Percentiles rank a stretch among this genome's conserved stretches.
Evolutionary conservation across 2,329 filamentous ascomycete genomes (phyloP).

Genomic region (Fusarium caatingaense): DNA sequence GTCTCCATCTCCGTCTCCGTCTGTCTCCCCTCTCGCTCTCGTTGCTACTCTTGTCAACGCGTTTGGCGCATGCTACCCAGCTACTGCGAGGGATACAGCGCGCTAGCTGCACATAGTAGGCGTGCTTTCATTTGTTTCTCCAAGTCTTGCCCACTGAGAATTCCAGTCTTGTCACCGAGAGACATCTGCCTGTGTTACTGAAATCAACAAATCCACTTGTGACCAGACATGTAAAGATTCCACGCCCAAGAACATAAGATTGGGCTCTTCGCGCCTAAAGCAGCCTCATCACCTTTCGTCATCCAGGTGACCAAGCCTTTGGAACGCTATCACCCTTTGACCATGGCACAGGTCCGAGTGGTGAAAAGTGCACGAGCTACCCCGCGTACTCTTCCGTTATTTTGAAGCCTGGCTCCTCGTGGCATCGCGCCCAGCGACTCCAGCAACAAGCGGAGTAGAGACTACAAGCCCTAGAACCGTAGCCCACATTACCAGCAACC

Average conservation of each 20-base stretch:
- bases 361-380: conserved; percentile 23
- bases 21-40: conserved; percentile 13
- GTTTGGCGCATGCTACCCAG: conserved; percentile 37
- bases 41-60: conserved; percentile 24
- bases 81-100: conserved; percentile 46
- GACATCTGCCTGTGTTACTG: background rate
- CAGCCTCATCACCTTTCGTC: conserved; percentile 16
- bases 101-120: conserved; percentile 30
- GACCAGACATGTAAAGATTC: conserved; percentile 6
- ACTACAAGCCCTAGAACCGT: conserved; percentile 3
- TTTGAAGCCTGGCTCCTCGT: conserved; percentile 15
- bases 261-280: conserved; percentile 26
- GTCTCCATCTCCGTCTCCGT: conserved; percentile 12
- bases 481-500: conserved; percentile 28
- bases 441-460: conserved; percentile 15
- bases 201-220: background rate
- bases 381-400: conserved; percentile 23
- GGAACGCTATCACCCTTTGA: conserved; percentile 19
- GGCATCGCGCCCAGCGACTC: conserved; percentile 22
- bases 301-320: conserved; percentile 26
- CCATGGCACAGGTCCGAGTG: conserved; percentile 29
- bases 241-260: conserved; percentile 7
- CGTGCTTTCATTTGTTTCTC: conserved; percentile 22
- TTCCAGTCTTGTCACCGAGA: conserved; percentile 9
- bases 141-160: background rate